These are phyloP conservation scores for Rhizopogon sp. DNA, from an alignment of 768 basidiomycete species.

Conservation along the genomic window DNA sequence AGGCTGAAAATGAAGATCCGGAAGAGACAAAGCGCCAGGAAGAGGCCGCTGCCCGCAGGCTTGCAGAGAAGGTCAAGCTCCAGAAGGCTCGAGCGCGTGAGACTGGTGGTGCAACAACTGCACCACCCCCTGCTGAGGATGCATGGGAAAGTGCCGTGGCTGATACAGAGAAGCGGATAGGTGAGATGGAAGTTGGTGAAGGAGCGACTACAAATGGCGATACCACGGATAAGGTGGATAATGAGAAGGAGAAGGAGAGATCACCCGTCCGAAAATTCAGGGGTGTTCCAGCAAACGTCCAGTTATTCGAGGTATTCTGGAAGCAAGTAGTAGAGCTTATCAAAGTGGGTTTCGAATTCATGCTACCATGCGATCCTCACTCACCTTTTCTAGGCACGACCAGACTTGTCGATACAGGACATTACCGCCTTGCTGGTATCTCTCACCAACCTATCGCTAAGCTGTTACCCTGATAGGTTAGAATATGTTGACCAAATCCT, in stretches of 20 bases:
- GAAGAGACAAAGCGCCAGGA: conserved; percentile 92
- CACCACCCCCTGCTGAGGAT: conserved; percentile 18
- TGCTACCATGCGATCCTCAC: conserved; percentile 2
- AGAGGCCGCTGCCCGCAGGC: conserved; percentile 83
- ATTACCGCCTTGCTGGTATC: conserved; percentile 96
- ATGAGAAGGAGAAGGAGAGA: conserved; percentile 60
- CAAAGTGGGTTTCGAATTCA: conserved; percentile 53
- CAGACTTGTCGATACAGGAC: conserved; percentile 95
- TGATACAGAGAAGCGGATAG: conserved; percentile 16
- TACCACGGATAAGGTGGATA: conserved; percentile 27
- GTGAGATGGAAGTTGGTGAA: background rate
- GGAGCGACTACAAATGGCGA: conserved; percentile 14
- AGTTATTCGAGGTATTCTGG: conserved; percentile 98
- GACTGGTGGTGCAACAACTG: conserved; percentile 30
- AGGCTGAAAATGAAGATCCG: conserved; percentile 94
- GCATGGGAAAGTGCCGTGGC: conserved; percentile 19
- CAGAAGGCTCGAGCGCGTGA: conserved; percentile 63
- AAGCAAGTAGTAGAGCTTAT: conserved; percentile 96
- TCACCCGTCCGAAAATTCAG: conserved; percentile 75
- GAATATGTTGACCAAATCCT: conserved; percentile 98
- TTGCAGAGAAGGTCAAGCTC: conserved; percentile 80
- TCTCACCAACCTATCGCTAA: conserved; percentile 88
- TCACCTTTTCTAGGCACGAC: conserved; percentile 65
- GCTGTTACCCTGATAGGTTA: conserved; percentile 94
- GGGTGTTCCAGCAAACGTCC: conserved; percentile 92